A percentile compares a stretch with the other conserved stretches of the same genome.
Conservation (phyloP, 495 filamentous ascomycete species). For the Penicillium atrosanguineum region DNA sequence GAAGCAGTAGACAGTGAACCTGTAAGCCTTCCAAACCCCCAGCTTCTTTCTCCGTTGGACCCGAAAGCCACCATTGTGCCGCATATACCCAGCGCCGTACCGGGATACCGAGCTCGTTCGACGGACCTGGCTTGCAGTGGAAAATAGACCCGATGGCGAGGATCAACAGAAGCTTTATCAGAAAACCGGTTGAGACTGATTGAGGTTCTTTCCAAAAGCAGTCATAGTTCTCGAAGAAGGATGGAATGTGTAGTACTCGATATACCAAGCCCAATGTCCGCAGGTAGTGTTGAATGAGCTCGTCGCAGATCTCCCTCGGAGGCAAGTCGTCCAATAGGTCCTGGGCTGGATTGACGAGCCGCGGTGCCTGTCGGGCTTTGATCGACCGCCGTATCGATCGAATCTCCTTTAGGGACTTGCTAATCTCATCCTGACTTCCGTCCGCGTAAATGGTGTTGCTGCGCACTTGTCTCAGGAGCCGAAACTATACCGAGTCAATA, state of each 20-base stretch:
- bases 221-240: slow-evolving; percentile 50
- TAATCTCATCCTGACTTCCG: slow-evolving; percentile 18
- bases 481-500: slow-evolving; percentile 6
- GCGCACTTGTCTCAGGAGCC: slow-evolving; percentile 14
- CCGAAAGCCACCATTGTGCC: slow-evolving; percentile 52
- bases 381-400: slow-evolving; percentile 18
- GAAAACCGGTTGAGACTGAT: slow-evolving; percentile 18
- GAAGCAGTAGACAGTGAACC: slow-evolving; percentile 47
- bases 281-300: slow-evolving; percentile 32
- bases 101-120: slow-evolving; percentile 25
- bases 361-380: slow-evolving; percentile 16
- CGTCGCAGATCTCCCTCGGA: slow-evolving; percentile 16
- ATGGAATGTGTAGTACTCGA: slow-evolving; percentile 55
- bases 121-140: slow-evolving; percentile 20
- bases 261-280: slow-evolving; percentile 45
- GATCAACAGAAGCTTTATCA: slow-evolving; percentile 39
- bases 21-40: slow-evolving; percentile 44
- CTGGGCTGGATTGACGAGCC: slow-evolving; percentile 14
- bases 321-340: slow-evolving; percentile 17
- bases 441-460: slow-evolving; percentile 8
- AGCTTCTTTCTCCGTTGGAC: slow-evolving; percentile 46
- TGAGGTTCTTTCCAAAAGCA: slow-evolving; percentile 41
- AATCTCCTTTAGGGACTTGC: slow-evolving; percentile 29
- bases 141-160: slow-evolving; percentile 47
- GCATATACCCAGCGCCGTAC: slow-evolving; percentile 49